Percentiles rank a stretch among this genome's conserved stretches.
These are phyloP conservation scores for Fusarium cyanostomum DNA, from an alignment of 2,329 filamentous ascomycete species.

Conservation along the genomic window DNA sequence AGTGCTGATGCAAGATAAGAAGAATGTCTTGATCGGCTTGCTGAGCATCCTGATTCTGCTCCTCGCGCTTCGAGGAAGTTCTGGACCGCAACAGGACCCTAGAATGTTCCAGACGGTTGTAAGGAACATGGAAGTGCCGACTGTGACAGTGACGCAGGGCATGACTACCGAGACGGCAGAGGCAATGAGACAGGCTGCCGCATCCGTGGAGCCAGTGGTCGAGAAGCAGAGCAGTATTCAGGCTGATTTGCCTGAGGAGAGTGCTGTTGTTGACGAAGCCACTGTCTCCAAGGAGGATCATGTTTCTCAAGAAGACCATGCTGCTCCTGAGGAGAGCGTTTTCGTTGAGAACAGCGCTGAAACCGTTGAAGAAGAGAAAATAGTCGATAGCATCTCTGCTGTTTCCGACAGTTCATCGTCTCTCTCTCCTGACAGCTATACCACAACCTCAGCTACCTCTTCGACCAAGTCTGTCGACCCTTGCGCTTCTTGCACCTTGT, in stretches of 20 bases:
- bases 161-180: slow-evolving; percentile 14
- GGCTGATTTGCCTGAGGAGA: slow-evolving; percentile 32
- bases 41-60: slow-evolving; percentile 64
- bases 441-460: neutral
- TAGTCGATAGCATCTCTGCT: neutral
- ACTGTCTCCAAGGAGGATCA: neutral
- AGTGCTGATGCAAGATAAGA: slow-evolving; percentile 65
- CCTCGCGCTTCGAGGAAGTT: slow-evolving; percentile 54
- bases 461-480: slow-evolving; percentile 29
- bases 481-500: slow-evolving; percentile 34
- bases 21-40: slow-evolving; percentile 66
- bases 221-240: slow-evolving; percentile 38
- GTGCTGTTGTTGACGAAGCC: slow-evolving; percentile 9
- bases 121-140: slow-evolving; percentile 36
- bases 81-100: slow-evolving; percentile 32
- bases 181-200: slow-evolving; percentile 3
- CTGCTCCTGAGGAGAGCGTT: neutral
- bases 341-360: neutral
- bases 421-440: neutral
- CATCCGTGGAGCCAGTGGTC: slow-evolving; percentile 15
- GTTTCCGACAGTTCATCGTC: neutral
- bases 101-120: slow-evolving; percentile 45
- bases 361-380: neutral
- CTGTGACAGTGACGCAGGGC: slow-evolving; percentile 39
- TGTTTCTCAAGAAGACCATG: neutral